Evolutionary conservation across 2,329 filamentous ascomycete genomes (phyloP), one percentile per base, ranked within the genome.

Genomic region (Thermoascus crustaceus): DNA sequence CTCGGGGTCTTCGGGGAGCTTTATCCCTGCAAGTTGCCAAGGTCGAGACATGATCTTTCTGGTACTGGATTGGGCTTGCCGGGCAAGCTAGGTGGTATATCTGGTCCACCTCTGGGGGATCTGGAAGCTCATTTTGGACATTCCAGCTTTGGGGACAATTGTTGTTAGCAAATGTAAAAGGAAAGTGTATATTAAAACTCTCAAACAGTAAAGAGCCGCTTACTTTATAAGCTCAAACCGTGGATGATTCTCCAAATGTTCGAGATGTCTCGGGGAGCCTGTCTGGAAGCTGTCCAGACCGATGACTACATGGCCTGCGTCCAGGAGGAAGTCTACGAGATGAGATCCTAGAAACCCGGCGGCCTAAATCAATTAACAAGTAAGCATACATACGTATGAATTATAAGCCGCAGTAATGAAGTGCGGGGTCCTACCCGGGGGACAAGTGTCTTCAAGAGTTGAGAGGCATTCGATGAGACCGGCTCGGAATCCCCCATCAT

Each of bases 61-160:
- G 53, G 40, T 55, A 57, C 32, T 57, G 51, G 3, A 49, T 42
- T 3, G 53, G 53, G 32, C 53, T 56, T 9, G 53, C 54, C 5
- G 55, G 54, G 35, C 55, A 57, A 7, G 54, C 55, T 14, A 58
- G 43, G 33, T 58, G 52, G 41, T 55, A 58, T 35, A 58, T 53
- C 34, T 52, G 50, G 41, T 55, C 45, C 24, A 57, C 44, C 25
- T 50, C 10, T 16, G 13, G 26, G 9, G 45, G 11, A 2, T 25
- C 21, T 8, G 33, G 20, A 5, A 47, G 18, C 6, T 23, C 21
- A 23, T 23, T 6, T 6, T 10, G 21, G 10, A 23, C 21, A 6
- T n/a, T n/a, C n/a, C n/a, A n/a, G n/a, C n/a, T n/a, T n/a, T n/a
- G n/a, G n/a, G n/a, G n/a, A n/a, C n/a, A n/a, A n/a, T n/a, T n/a